Evolutionary conservation across 139 green algal species (phyloP).

Genomic region (Coelastrella sp.): DNA sequence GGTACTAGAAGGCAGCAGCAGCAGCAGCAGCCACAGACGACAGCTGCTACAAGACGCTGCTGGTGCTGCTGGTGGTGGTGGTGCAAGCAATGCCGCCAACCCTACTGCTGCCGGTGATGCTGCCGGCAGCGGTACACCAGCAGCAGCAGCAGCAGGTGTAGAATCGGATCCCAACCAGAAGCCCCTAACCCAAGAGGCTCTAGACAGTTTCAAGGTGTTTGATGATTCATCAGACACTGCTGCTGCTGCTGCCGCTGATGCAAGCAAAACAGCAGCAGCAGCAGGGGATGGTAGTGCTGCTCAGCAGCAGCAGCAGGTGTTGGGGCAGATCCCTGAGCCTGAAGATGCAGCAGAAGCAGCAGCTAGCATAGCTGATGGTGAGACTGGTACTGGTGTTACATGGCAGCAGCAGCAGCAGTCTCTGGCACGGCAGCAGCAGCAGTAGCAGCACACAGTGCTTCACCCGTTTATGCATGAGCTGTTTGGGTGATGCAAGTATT

Average conservation of each 20-base stretch:
- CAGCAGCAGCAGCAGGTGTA: neutral
- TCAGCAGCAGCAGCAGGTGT: neutral
- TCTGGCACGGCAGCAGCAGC: neutral
- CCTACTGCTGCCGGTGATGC: too few species aligned
- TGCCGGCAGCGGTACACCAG: neutral
- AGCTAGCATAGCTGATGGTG: neutral
- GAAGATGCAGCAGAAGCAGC: neutral
- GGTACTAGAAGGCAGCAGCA: neutral
- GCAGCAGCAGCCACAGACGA: neutral
- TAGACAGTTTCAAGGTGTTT: conserved; percentile 47
- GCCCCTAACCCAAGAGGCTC: conserved; percentile 72
- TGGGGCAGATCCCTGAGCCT: neutral
- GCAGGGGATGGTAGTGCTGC: neutral
- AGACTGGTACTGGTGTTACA: neutral
- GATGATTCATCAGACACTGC: too few species aligned
- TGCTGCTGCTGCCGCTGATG: neutral
- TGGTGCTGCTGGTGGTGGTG: conserved; percentile 1
- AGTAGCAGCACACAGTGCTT: neutral
- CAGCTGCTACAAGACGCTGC: conserved; percentile 7
- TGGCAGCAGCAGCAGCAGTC: neutral
- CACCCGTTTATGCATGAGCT: neutral
- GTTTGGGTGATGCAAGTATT: too few species aligned
- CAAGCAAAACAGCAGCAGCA: neutral
- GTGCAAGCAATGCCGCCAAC: too few species aligned
- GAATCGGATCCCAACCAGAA: neutral